These are phyloP conservation scores for Annulohypoxylon truncatum DNA, from an alignment of 2,329 filamentous ascomycete genomes.

Conservation along the genomic window DNA sequence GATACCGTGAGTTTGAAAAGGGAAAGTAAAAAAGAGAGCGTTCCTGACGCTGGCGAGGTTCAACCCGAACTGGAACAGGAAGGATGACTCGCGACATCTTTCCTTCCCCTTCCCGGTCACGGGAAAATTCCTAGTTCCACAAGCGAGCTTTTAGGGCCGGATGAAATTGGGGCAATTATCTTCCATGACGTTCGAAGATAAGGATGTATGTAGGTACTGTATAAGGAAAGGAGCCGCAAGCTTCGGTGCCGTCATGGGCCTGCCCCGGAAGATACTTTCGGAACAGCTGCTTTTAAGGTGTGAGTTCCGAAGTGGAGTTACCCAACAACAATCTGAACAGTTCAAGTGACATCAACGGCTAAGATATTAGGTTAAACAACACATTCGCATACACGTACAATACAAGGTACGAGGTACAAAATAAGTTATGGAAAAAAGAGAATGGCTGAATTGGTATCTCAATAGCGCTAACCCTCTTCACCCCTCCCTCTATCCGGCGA, in stretches of 20 bases:
- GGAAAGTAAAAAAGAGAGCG: conserved; percentile 12
- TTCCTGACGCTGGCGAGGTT: conserved; percentile 29
- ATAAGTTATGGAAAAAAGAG: background rate
- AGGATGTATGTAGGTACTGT: too few relatives aligned
- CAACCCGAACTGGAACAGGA: conserved; percentile 13
- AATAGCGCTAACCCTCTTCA: background rate
- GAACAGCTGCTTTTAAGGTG: conserved; percentile 7
- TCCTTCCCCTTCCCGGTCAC: background rate
- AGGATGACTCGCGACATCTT: conserved; percentile 17
- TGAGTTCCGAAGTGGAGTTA: conserved; percentile 12
- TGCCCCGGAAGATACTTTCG: conserved; percentile 16
- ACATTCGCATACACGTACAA: background rate
- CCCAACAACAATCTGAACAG: background rate
- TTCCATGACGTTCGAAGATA: conserved; percentile 21
- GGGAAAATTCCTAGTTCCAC: conserved; percentile 5
- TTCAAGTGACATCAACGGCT: background rate
- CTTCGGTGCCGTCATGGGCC: conserved; percentile 18
- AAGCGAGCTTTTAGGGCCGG: conserved; percentile 26
- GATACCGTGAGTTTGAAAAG: background rate
- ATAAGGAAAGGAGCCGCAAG: conserved; percentile 25
- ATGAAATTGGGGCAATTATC: conserved; percentile 23
- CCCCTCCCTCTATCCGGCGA: background rate
- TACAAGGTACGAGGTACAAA: background rate
- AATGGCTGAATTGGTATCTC: background rate
- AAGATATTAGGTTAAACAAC: conserved; percentile 3